Evolutionary conservation across 2,329 filamentous ascomycete genomes (phyloP), one percentile per base, ranked within the genome.

Genomic region (Colletotrichum trifolii): DNA sequence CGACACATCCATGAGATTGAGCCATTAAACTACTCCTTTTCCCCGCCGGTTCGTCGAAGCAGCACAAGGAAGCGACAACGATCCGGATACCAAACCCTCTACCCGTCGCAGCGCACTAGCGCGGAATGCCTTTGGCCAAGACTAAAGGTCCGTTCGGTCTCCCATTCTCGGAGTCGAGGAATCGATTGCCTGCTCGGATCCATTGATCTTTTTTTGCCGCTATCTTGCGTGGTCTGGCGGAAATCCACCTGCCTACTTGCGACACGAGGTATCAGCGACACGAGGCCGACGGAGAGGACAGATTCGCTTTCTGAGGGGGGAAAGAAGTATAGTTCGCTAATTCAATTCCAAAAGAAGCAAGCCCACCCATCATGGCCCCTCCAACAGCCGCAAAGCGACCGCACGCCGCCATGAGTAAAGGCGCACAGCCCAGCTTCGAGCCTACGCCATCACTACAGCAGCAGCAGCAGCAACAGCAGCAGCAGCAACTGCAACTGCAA

Each of bases 321-420:
- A 53, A 35, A 65, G 46, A 62, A 50, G 25, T 25, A 25, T 25
- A 25, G 48, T 7, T 15, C 57, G 62, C 62, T 62, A 52, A 65
- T 61, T 54, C 48, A 52, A 54, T 13, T 40, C 36, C n/a, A 49
- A 50, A 56, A 62, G 58, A 62, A 61, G 57, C 39, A 64, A 64
- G 36, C 35, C 36, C 48, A 36, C 25, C 42, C 39, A 53, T 53
- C 46, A 65, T 65, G 62, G 58, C 62, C 47, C 62, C 62, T 62
- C 58, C 62, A 56, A 56, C 58, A 17, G 62, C 58, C 46, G 62
- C 58, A 52, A 65, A 65, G 56, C 58, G 62, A 55, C 34, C 58
- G 42, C 57, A 65, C 46, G 62, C 62, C 25, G 62, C 62, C 35
- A 39, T 65, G 45, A 52, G 58, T 36, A 65, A 47, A 52, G 46